phyloP scores from a whole-genome alignment of 306 rosid species.

The Quercus rubra region DNA sequence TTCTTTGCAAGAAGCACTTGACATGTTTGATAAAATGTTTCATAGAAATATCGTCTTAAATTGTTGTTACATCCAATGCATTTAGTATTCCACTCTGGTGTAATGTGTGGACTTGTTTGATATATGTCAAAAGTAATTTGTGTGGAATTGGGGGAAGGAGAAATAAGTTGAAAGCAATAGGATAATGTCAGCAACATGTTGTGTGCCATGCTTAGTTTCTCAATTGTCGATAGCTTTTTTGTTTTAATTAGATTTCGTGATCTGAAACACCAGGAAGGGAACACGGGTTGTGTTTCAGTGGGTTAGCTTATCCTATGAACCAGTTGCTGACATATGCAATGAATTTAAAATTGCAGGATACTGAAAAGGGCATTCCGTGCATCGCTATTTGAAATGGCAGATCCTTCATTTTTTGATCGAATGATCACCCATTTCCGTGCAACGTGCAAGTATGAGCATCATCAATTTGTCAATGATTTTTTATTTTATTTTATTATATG shows the following conservation, averaged over 20 bases:
- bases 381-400: constrained; percentile 43
- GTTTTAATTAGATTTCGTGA: background rate
- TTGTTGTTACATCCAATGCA: background rate
- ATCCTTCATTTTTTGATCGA: constrained; percentile 45
- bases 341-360: constrained; percentile 10
- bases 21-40: constrained; percentile 11
- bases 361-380: background rate
- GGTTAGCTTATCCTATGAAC: background rate
- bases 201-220: background rate
- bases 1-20: background rate
- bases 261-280: background rate
- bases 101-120: background rate
- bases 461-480: background rate
- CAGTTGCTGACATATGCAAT: background rate
- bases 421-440: constrained; percentile 66
- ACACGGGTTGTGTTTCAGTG: background rate
- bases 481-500: background rate
- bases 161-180: no score
- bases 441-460: constrained; percentile 69
- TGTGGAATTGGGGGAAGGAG: background rate
- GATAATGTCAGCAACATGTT: no score
- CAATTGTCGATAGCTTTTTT: background rate
- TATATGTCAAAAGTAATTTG: background rate
- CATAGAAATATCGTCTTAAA: background rate
- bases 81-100: background rate